Evolutionary conservation across 2,329 filamentous ascomycete species (phyloP).

Genomic region (Botrytis deweyae): DNA sequence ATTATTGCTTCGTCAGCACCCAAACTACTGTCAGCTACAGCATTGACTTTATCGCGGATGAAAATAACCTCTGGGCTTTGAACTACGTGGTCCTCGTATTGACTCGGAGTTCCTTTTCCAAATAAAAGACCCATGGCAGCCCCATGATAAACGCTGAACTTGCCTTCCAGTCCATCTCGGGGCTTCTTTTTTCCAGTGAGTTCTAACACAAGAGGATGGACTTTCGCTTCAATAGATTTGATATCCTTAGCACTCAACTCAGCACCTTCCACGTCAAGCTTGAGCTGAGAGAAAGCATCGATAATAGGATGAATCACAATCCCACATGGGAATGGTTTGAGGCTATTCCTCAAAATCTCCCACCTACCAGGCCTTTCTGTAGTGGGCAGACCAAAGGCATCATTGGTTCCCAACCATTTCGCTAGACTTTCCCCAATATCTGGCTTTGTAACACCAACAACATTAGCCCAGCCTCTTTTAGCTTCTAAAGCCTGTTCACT

Average conservation of each 20-base stretch:
- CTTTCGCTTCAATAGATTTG: slow-evolving; percentile 44
- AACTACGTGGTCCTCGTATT: slow-evolving; percentile 52
- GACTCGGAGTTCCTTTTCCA: slow-evolving; percentile 50
- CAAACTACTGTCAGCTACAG: slow-evolving; percentile 44
- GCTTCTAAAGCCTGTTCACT: slow-evolving; percentile 50
- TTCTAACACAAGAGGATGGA: slow-evolving; percentile 53
- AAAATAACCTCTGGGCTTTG: slow-evolving; percentile 43
- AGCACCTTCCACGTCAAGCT: slow-evolving; percentile 41
- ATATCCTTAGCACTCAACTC: slow-evolving; percentile 40
- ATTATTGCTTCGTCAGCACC: slow-evolving; percentile 46
- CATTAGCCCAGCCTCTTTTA: slow-evolving; percentile 53
- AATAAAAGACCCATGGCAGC: slow-evolving; percentile 51
- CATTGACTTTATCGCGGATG: slow-evolving; percentile 48
- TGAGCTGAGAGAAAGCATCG: slow-evolving; percentile 50
- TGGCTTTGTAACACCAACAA: slow-evolving; percentile 47
- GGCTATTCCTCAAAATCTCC: slow-evolving; percentile 54
- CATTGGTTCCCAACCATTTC: slow-evolving; percentile 28
- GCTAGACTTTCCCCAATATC: slow-evolving; percentile 43
- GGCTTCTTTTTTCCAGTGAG: slow-evolving; percentile 52
- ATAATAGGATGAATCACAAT: slow-evolving; percentile 58
- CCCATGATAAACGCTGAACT: slow-evolving; percentile 57
- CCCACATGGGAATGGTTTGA: slow-evolving; percentile 58
- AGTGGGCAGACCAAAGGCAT: slow-evolving; percentile 20
- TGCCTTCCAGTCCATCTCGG: slow-evolving; percentile 50
- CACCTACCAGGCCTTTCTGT: slow-evolving; percentile 38